Evolutionary conservation across 2,329 filamentous ascomycete genomes (phyloP), one percentile per base, ranked within the genome.

Genomic region (Venturia pyrina): DNA sequence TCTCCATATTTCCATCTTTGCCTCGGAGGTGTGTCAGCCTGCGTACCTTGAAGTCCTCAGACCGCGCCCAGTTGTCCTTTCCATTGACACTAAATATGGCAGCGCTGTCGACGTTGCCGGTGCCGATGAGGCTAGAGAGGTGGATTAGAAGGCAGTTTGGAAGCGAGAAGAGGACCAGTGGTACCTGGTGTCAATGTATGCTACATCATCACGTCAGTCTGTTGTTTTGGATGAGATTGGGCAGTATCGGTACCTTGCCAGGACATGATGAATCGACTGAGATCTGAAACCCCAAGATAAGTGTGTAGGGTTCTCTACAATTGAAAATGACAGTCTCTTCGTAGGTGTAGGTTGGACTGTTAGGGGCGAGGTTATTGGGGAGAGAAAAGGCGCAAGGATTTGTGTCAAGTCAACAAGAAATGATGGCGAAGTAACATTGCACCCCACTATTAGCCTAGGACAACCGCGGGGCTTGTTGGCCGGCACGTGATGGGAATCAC

Each of bases 31-130:
- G 37, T 65, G 24, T 62, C 56, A 62, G 64, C 17, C 24, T 67
- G 75, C 80, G 77, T 88, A 96, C 91, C 75, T 82, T 80, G 81
- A 96, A 96, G 71, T 82, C 95, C 87, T 69, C 90, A 93, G 76
- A 97, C 89, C 82, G 96, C 89, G 70, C 95, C 76, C 76, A 96
- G 69, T 96, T 73, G 67, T 80, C 78, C 72, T 79, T 77, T 73
- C 78, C 78, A 66, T 75, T 73, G 68, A 73, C 75, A 73, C 80
- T 80, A 70, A 81, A 80, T 72, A 82, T 81, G 69, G 81, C 76
- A 69, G 81, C 79, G 73, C 81, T 81, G 73, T 78, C 76, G 71
- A 78, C 72, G 71, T 77, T 75, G 71, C 75, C 75, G 67, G 74
- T 74, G 75, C 76, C 76, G 67, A 78, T 73, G 70, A 78, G 76